A percentile compares a stretch with the other conserved stretches of the same genome.
Conservation (phyloP, 2,329 filamentous ascomycete species). For the Westerdykella sp. region DNA sequence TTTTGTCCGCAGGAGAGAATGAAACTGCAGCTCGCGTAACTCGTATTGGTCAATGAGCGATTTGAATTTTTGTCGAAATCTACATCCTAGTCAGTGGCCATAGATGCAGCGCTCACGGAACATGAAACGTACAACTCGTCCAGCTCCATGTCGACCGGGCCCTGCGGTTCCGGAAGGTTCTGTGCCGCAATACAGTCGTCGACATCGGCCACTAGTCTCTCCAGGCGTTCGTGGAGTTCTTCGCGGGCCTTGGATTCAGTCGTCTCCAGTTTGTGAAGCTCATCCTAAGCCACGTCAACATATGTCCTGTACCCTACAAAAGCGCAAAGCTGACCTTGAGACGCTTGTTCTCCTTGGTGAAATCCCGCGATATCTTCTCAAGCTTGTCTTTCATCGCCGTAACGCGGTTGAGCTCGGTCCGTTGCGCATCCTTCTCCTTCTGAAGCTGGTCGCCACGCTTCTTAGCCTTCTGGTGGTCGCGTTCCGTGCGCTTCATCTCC, state of each 20-base stretch:
- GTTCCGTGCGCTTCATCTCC: slow-evolving; percentile 92
- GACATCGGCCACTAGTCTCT: slow-evolving; percentile 72
- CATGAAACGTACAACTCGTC: slow-evolving; percentile 69
- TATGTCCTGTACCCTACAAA: neutral
- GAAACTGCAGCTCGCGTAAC: slow-evolving; percentile 87
- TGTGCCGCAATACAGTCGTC: slow-evolving; percentile 85
- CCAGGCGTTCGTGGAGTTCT: slow-evolving; percentile 79
- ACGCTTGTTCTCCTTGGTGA: slow-evolving; percentile 97
- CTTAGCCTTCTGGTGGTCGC: slow-evolving; percentile 92
- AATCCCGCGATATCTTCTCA: slow-evolving; percentile 88
- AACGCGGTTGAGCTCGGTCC: slow-evolving; percentile 84
- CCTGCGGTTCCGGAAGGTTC: slow-evolving; percentile 65
- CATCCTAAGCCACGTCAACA: slow-evolving; percentile 62
- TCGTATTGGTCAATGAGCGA: slow-evolving; percentile 97
- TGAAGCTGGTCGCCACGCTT: slow-evolving; percentile 90
- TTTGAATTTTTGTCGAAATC: slow-evolving; percentile 73
- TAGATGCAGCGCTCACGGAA: neutral
- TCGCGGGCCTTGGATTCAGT: slow-evolving; percentile 75
- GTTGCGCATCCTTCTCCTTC: slow-evolving; percentile 89
- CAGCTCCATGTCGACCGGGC: slow-evolving; percentile 78
- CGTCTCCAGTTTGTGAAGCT: slow-evolving; percentile 76
- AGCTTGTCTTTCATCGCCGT: slow-evolving; percentile 90
- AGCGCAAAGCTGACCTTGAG: slow-evolving; percentile 63
- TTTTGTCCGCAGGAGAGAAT: slow-evolving; percentile 84
- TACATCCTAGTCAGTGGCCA: slow-evolving; percentile 16